Conservation (phyloP, 768 basidiomycete genomes). For the Phaffia australis region DNA sequence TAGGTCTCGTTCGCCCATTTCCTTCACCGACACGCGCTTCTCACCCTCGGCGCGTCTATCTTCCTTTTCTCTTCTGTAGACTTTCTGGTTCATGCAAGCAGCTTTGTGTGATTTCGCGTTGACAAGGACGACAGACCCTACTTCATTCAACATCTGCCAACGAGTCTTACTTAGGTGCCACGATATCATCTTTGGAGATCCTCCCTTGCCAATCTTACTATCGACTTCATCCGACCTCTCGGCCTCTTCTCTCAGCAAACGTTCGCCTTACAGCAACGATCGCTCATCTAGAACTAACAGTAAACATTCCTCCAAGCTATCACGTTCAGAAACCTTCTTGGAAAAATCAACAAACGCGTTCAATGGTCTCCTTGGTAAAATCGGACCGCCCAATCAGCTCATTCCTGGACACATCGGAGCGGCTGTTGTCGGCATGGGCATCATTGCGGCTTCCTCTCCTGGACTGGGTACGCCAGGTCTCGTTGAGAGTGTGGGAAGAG, state of each 20-base stretch:
- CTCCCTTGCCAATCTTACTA: constrained; percentile 53
- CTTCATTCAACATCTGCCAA: constrained; percentile 81
- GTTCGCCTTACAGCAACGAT: neutral
- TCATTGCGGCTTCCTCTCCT: constrained; percentile 63
- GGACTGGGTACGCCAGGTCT: constrained; percentile 55
- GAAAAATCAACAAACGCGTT: constrained; percentile 6
- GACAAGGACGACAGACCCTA: constrained; percentile 49
- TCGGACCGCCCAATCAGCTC: constrained; percentile 52
- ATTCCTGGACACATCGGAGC: constrained; percentile 54
- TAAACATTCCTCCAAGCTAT: neutral
- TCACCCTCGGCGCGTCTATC: neutral
- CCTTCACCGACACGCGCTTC: neutral
- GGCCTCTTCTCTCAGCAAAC: neutral
- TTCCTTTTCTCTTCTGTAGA: constrained; percentile 44
- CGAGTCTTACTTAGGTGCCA: constrained; percentile 82
- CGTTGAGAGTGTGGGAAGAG: constrained; percentile 61
- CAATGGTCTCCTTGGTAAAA: neutral
- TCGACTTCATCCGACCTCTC: constrained; percentile 50
- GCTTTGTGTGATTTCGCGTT: constrained; percentile 67
- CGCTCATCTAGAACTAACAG: neutral
- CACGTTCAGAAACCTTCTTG: neutral
- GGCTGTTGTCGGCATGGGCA: constrained; percentile 71
- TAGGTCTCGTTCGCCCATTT: neutral
- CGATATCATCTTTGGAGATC: constrained; percentile 88
- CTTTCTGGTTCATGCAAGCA: constrained; percentile 98